phyloP scores from a whole-genome alignment of 179 eudicot species.

The Carnegiea gigantea region DNA sequence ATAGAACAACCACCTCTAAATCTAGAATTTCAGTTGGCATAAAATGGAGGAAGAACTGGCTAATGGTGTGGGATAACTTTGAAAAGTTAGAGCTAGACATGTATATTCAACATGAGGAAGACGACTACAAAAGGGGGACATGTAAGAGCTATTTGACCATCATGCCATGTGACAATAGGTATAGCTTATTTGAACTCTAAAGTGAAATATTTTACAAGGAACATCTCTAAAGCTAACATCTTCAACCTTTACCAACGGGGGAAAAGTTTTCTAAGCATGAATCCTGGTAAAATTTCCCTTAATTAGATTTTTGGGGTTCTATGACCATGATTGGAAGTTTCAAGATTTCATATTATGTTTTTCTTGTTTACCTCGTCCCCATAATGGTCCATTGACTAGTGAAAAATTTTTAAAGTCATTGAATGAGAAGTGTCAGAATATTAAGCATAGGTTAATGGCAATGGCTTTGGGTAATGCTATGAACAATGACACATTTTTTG shows the following conservation, averaged over 20 bases:
- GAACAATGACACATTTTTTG: neutral
- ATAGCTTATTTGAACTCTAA: neutral
- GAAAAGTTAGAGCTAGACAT: neutral
- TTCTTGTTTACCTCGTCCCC: neutral
- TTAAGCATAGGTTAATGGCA: neutral
- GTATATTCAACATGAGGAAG: neutral
- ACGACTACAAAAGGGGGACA: neutral
- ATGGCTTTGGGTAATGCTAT: neutral
- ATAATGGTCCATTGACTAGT: neutral
- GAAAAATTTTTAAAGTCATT: neutral
- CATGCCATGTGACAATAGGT: neutral
- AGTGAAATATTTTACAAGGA: too few relatives aligned
- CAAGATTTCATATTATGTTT: neutral
- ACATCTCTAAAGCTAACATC: neutral
- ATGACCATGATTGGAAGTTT: too few relatives aligned
- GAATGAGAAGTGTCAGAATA: neutral
- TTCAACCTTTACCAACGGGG: neutral
- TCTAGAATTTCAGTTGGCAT: too few relatives aligned
- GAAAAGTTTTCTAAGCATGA: neutral
- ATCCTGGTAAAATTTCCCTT: neutral
- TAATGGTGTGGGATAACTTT: neutral
- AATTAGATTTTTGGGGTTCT: neutral
- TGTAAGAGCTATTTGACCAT: neutral
- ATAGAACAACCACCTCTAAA: too few relatives aligned
- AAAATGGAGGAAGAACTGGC: neutral